Evolutionary conservation across 1,284 basidiomycete species (phyloP), one percentile per base, ranked within the genome.

Genomic region (Pseudozyma tsukubaensis): DNA sequence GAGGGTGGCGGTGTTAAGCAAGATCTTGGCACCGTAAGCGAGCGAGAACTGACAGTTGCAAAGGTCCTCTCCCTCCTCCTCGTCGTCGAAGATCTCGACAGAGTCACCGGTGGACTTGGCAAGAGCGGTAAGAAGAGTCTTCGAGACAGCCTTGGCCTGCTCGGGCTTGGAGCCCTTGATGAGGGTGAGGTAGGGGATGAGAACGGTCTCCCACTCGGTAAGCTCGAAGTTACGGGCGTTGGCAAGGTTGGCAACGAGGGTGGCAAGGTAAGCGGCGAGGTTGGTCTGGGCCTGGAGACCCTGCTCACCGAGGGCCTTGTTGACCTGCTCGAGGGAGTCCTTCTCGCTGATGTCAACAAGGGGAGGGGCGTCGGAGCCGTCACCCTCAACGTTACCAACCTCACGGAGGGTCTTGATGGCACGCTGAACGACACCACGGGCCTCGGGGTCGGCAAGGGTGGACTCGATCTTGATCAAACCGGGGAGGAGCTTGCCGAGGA

Each of bases 11-110:
- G 83, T 84, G 82, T 84, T 84, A 66, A 84, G 81, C 56, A 84
- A 73, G 56, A 84, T 84, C 82, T 84, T 84, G 78, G 83, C 83
- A 82, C 83, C 83, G 77, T 84, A 84, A 53, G 83, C 83, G 62
- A 84, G 82, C 59, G 83, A 84, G 82, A 84, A 84, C 72, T 83
- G 82, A 59, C 83, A 84, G 82, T 84, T 84, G 77, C 83, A 84
- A 39, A 84, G 77, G 67, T 84, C 83, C 60, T 81, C 81, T 42
- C 83, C 83, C 78, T 84, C 83, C 77, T 84, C 83, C 76, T 84
- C 83, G 77, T 84, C 83, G 13, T 84, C 83, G 44, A 84, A 83
- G 71, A 83, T 76, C 74, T 84, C 83, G 63, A 80, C 83, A 34
- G 74, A 65, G 65, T 83, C 83, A 65, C 83, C 82, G 42, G 82